Conservation (phyloP, 257 asterid species). For the Perilla frutescens region DNA sequence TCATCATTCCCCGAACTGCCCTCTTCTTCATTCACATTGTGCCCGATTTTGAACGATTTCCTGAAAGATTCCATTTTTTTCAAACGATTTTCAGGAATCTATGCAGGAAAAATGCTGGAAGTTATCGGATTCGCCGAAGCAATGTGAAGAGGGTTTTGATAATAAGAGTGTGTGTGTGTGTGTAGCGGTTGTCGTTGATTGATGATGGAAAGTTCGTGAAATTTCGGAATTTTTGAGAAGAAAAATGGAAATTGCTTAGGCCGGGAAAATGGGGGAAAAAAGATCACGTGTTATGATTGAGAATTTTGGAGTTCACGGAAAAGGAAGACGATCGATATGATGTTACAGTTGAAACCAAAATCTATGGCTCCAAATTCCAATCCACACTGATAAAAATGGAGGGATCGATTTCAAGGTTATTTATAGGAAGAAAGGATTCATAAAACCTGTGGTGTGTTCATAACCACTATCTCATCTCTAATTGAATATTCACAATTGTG, state of each 20-base stretch:
- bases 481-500: background rate
- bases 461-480: background rate
- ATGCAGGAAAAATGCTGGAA: background rate
- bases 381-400: conserved; percentile 17
- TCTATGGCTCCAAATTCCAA: conserved; percentile 21
- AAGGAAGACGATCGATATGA: background rate
- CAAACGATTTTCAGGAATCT: background rate
- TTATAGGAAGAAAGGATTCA: conserved; percentile 24
- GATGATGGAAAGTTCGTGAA: background rate
- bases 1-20: conserved; percentile 36
- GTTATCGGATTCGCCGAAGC: background rate
- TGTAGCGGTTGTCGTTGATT: background rate
- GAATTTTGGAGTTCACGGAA: conserved; percentile 24
- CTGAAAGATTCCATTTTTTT: conserved; percentile 33
- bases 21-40: conserved; percentile 20
- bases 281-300: conserved; percentile 35
- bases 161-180: too few relatives aligned
- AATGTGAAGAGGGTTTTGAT: conserved; percentile 14
- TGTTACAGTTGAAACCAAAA: conserved; percentile 4
- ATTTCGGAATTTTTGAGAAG: background rate
- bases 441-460: background rate
- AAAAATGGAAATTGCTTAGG: background rate
- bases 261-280: conserved; percentile 10
- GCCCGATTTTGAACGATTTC: conserved; percentile 31
- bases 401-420: conserved; percentile 16